A percentile compares a stretch with the other conserved stretches of the same genome.
Conservation (phyloP, 768 basidiomycete species). For the Termitomyces sp. region DNA sequence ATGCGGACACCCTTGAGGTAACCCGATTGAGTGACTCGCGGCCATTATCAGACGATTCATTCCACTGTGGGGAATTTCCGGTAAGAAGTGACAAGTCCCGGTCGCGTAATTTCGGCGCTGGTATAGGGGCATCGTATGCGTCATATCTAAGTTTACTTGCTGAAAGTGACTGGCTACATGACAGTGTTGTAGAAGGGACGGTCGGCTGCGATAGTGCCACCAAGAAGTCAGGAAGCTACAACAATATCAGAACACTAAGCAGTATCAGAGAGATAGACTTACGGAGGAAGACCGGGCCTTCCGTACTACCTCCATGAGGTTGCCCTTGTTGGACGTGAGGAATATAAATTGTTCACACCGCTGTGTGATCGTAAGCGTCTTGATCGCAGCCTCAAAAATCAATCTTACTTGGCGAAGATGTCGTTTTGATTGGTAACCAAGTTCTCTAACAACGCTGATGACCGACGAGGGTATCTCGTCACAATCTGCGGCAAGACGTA, state of each 20-base stretch:
- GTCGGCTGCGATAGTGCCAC: conserved; percentile 29
- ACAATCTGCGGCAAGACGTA: conserved; percentile 58
- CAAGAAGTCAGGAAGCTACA: conserved; percentile 70
- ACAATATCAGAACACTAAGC: background rate
- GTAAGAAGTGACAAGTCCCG: conserved; percentile 23
- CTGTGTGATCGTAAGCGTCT: conserved; percentile 29
- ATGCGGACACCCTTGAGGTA: conserved; percentile 24
- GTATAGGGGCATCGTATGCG: conserved; percentile 62
- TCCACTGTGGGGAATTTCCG: conserved; percentile 30
- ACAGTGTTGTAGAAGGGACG: conserved; percentile 14
- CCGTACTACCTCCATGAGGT: conserved; percentile 42
- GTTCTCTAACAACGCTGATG: conserved; percentile 32
- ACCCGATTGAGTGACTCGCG: conserved; percentile 21
- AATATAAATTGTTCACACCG: conserved; percentile 66
- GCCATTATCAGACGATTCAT: conserved; percentile 26
- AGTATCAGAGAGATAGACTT: conserved; percentile 16
- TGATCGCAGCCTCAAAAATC: background rate
- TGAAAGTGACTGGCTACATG: conserved; percentile 21
- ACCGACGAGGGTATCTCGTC: conserved; percentile 46
- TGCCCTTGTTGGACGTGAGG: conserved; percentile 37
- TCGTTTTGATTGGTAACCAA: conserved; percentile 40
- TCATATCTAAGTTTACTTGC: conserved; percentile 57
- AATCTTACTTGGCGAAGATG: conserved; percentile 54
- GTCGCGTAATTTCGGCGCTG: conserved; percentile 36
- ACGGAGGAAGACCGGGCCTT: conserved; percentile 55